These are phyloP conservation scores for Jaminaea rosea DNA, from an alignment of 1,284 basidiomycete species.

Conservation along the genomic window DNA sequence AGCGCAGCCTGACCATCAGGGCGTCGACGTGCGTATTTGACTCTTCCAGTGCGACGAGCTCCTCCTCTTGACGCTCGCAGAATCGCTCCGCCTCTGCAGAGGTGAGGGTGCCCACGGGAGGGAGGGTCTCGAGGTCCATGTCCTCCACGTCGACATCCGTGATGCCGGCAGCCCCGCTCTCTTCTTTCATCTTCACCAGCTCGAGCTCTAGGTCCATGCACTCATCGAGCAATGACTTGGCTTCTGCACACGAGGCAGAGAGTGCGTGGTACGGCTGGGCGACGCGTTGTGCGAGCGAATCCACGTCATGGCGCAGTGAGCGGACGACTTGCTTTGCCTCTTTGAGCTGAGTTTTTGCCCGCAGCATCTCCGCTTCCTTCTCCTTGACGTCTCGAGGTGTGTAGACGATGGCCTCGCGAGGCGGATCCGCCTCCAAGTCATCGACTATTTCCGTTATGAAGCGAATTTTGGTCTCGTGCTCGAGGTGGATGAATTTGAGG, in stretches of 20 bases:
- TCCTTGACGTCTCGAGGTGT: slow-evolving; percentile 32
- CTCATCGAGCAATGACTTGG: slow-evolving; percentile 18
- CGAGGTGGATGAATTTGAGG: slow-evolving; percentile 41
- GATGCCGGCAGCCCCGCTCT: neutral
- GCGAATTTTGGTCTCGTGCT: slow-evolving; percentile 41
- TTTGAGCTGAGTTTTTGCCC: slow-evolving; percentile 34
- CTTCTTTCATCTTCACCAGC: slow-evolving; percentile 18
- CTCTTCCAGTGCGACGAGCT: neutral
- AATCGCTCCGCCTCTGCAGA: neutral
- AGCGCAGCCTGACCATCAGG: neutral
- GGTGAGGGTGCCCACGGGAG: neutral
- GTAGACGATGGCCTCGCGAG: slow-evolving; percentile 33
- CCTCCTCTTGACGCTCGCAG: neutral
- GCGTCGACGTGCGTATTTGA: neutral
- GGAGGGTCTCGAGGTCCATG: neutral
- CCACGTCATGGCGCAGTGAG: slow-evolving; percentile 24
- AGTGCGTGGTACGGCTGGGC: slow-evolving; percentile 24
- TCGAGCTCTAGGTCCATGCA: slow-evolving; percentile 31
- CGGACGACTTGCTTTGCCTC: slow-evolving; percentile 33
- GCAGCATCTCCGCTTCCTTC: slow-evolving; percentile 7
- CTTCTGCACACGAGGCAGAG: slow-evolving; percentile 19
- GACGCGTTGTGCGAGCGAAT: slow-evolving; percentile 21
- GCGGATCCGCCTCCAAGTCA: slow-evolving; percentile 27
- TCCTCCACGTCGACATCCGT: slow-evolving; percentile 1
- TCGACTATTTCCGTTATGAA: slow-evolving; percentile 39